Base-by-base conservation (phyloP, 306 rosid species). In the Lathyrus oleraceus region DNA sequence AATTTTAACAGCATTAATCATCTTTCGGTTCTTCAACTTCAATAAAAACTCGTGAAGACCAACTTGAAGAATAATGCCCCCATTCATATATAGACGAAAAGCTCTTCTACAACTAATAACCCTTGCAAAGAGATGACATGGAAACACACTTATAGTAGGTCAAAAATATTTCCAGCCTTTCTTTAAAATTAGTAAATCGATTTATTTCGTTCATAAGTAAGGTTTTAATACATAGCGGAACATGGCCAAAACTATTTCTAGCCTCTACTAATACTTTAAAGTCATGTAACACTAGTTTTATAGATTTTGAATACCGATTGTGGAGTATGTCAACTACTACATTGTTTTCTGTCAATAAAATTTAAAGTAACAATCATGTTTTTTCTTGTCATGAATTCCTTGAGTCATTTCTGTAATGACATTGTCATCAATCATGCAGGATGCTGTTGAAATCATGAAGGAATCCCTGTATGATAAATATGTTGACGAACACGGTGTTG, bases 381-480 rank as follows among this genome's bases (percentile, higher is more conserved):
- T 84, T 54, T 54, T 69, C 63, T 69, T 71, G 76, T 75, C 53
- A 12, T 20, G 28, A 61, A 19, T 61, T 62, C 72, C 44, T 15
- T 38, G 56, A n/a, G 44, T 58, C 79, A 73, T 71, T 62, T 44
- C 58, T 39, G 54, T 64, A 70, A 76, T 27, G 39, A 49, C 11
- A 60, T 54, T 13, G 67, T 35, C 39, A 35, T 35, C 4, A 35
- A 61, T 56, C 70, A 53, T 74, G 87, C 96, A 94, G 97, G 97
- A 94, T 71, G 98, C 86, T 51, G 96, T 94, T 66, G 98, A 94
- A 84, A 90, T 94, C 77, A 90, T 88, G 97, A 94, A 88, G 83
- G 98, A 94, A 78, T 94, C 98, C 73, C 82, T 94, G 51, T 94
- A 78, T 56, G 97, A 94, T 70, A 94, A 94, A 83, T 94, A 87